phyloP scores from a whole-genome alignment of 2,329 filamentous ascomycete genomes.

The Epichloe brachyelytri region DNA sequence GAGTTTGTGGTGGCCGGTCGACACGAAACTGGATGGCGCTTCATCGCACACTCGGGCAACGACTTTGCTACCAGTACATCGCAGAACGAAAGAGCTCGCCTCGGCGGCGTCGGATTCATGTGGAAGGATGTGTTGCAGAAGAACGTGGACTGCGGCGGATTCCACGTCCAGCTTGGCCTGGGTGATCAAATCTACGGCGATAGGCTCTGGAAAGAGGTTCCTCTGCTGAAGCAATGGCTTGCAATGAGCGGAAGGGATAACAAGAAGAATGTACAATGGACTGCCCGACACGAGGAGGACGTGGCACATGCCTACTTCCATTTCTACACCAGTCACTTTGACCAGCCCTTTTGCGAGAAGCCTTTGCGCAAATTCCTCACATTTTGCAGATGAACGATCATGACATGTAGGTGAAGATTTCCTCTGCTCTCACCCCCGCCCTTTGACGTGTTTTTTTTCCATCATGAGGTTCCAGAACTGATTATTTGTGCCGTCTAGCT shows the following conservation, averaged over 20 bases:
- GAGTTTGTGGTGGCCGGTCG: slow-evolving; percentile 91
- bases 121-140: slow-evolving; percentile 99
- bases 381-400: slow-evolving; percentile 90
- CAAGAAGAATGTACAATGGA: slow-evolving; percentile 82
- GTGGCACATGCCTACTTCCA: slow-evolving; percentile 96
- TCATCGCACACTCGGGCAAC: slow-evolving; percentile 90
- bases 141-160: slow-evolving; percentile 90
- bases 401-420: slow-evolving; percentile 62
- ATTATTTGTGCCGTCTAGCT: slow-evolving; percentile 38
- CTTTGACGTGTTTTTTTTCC: not conserved
- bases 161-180: slow-evolving; percentile 83
- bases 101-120: slow-evolving; percentile 89
- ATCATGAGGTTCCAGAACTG: not conserved
- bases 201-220: slow-evolving; percentile 90
- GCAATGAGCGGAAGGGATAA: slow-evolving; percentile 87
- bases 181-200: slow-evolving; percentile 95
- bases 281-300: slow-evolving; percentile 87
- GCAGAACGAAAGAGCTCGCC: slow-evolving; percentile 68
- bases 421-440: no score
- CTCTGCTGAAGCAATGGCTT: slow-evolving; percentile 88
- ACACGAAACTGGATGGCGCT: slow-evolving; percentile 85
- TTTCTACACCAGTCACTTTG: slow-evolving; percentile 97
- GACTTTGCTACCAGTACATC: slow-evolving; percentile 85
- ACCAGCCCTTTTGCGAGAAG: slow-evolving; percentile 91
- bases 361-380: slow-evolving; percentile 94